Percentiles rank a stretch among this genome's conserved stretches.
Evolutionary conservation across 306 rosid genomes (phyloP).

Genomic region (Arachis hypogaea): DNA sequence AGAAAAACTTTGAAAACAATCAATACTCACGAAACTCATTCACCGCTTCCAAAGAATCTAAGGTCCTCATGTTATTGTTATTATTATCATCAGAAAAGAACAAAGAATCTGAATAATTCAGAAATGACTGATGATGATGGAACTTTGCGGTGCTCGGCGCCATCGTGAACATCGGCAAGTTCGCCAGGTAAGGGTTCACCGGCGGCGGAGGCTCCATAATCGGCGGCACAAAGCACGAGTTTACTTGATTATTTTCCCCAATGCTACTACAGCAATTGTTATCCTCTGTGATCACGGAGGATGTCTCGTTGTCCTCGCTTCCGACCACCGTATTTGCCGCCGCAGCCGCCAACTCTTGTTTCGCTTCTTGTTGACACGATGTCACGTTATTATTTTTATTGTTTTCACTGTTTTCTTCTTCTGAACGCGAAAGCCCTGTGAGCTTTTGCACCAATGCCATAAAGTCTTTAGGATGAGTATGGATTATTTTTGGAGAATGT

Average conservation of each 20-base stretch:
- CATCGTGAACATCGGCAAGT: conserved; percentile 38
- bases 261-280: conserved; percentile 45
- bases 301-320: conserved; percentile 69
- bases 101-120: conserved; percentile 47
- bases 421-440: conserved; percentile 58
- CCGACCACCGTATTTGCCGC: background rate
- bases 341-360: conserved; percentile 9
- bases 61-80: conserved; percentile 36
- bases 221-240: conserved; percentile 48
- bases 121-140: conserved; percentile 46
- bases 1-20: background rate
- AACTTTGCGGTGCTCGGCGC: conserved; percentile 41
- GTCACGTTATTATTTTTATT: no score
- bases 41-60: conserved; percentile 31
- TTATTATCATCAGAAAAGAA: conserved; percentile 22
- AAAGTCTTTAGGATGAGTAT: conserved; percentile 69
- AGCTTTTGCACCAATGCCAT: conserved; percentile 83
- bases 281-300: conserved; percentile 60
- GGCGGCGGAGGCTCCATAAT: conserved; percentile 38
- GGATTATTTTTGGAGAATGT: conserved; percentile 78
- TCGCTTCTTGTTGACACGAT: background rate
- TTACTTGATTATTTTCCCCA: conserved; percentile 51
- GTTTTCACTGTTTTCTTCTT: conserved; percentile 21
- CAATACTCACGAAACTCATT: conserved; percentile 42
- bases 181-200: conserved; percentile 49